A percentile compares a stretch with the other conserved stretches of the same genome.
Evolutionary conservation across 2,329 filamentous ascomycete species (phyloP).

Genomic region (Daldinia eschscholtzii): DNA sequence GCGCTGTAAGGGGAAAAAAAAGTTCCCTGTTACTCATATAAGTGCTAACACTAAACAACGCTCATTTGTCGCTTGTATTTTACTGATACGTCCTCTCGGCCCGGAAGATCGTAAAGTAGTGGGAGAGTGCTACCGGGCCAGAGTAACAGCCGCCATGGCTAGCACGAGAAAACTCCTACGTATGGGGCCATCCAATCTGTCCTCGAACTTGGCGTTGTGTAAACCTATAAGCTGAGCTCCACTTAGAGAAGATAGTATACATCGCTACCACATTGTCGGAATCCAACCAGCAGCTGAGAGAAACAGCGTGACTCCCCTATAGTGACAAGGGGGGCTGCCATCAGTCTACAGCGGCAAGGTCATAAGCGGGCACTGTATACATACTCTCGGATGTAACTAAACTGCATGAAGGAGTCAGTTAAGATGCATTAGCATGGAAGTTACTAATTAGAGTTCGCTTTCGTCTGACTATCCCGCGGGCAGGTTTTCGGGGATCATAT

Average conservation of each 20-base stretch:
- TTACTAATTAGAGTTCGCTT: not conserved
- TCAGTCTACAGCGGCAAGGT: constrained; percentile 14
- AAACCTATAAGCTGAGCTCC: constrained; percentile 14
- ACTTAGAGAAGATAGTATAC: constrained; percentile 7
- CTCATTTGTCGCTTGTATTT: not conserved
- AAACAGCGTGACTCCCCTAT: constrained; percentile 4
- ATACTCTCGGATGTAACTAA: not conserved
- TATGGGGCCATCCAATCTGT: not conserved
- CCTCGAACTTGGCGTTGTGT: constrained; percentile 1
- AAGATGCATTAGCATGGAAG: constrained; percentile 9
- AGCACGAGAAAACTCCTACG: not conserved
- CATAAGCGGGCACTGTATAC: not conserved
- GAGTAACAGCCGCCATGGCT: not conserved
- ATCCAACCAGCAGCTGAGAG: constrained; percentile 27
- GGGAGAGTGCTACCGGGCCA: not conserved
- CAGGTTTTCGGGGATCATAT: not conserved
- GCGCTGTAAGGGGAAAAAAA: not conserved
- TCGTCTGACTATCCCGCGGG: not conserved
- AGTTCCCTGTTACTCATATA: not conserved
- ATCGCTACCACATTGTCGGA: constrained; percentile 25
- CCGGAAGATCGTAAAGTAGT: not conserved
- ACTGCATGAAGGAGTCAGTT: constrained; percentile 14
- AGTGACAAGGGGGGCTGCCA: constrained; percentile 1
- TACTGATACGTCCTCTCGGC: not conserved
- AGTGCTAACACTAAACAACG: not conserved